phyloP scores from a whole-genome alignment of 352 stramenopile species.

The Pythium insidiosum region DNA sequence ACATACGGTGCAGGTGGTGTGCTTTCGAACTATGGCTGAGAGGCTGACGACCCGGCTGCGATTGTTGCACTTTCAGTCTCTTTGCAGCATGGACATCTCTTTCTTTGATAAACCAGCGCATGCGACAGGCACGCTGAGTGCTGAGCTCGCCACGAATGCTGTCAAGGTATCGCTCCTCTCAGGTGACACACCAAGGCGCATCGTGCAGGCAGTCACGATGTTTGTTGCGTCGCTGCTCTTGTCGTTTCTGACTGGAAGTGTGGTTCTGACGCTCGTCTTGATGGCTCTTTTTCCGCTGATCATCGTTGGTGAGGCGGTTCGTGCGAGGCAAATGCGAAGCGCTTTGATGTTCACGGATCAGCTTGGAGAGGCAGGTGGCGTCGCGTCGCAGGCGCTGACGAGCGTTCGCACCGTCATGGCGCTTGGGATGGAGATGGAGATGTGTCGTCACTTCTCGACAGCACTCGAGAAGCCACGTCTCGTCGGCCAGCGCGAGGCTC shows the following conservation, averaged over 20 bases:
- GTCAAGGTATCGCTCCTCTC: slow-evolving; percentile 30
- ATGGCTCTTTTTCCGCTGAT: slow-evolving; percentile 42
- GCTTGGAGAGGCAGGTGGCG: slow-evolving; percentile 22
- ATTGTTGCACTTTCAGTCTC: slow-evolving; percentile 27
- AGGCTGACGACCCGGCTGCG: slow-evolving; percentile 32
- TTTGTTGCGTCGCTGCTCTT: slow-evolving; percentile 34
- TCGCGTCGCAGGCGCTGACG: slow-evolving; percentile 37
- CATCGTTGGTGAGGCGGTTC: slow-evolving; percentile 19
- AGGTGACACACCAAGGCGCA: slow-evolving; percentile 27
- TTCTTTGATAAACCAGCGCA: slow-evolving; percentile 73
- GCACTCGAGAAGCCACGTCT: slow-evolving; percentile 19
- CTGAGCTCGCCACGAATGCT: slow-evolving; percentile 33
- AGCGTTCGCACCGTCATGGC: slow-evolving; percentile 40
- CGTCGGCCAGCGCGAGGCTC: slow-evolving; percentile 22
- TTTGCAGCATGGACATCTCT: slow-evolving; percentile 30
- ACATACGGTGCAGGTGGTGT: slow-evolving; percentile 18
- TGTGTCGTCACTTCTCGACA: slow-evolving; percentile 11
- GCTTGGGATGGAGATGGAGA: slow-evolving; percentile 29
- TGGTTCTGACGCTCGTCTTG: slow-evolving; percentile 57
- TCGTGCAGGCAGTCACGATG: slow-evolving; percentile 33
- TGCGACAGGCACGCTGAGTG: slow-evolving; percentile 31
- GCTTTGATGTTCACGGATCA: slow-evolving; percentile 14
- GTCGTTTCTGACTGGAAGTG: slow-evolving; percentile 42
- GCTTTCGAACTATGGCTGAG: slow-evolving; percentile 35
- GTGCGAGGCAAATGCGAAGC: slow-evolving; percentile 22